Base-by-base conservation (phyloP, 1,139 yeast genomes). In the Taphrina sp. region DNA sequence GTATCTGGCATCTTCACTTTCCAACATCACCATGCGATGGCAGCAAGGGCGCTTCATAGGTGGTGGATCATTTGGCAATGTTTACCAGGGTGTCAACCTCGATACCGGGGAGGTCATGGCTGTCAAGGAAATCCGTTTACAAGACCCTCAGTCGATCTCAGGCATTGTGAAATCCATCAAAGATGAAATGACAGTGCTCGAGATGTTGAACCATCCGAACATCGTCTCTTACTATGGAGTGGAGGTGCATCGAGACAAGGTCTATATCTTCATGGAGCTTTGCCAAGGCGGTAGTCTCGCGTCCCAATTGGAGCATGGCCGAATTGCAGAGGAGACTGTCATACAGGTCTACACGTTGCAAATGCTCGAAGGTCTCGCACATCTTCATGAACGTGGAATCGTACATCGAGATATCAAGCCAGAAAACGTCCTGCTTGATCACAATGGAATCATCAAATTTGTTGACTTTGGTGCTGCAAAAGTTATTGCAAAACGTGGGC, bases 81-180 rank as follows among this genome's bases (percentile, higher is more conserved):
- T 92, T 1, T 92, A 79, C 69, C 89, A 95, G 0, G 95, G 96
- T 0, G 85, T 88, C 29, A 89, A 92, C 66, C 77, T 92, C 62
- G 97, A 90, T 63, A 88, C 95, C 17, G 97, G 97, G 66, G 95
- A 94, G 47, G 86, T 90, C 1, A 82, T 92, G 85, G 98, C 98
- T 0, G 98, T 92, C 23, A 92, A 92, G 68, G 98, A 92, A 69
- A 90, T 92, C 60, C 78, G 89, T 61, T 82, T 92, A 68, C 96
- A 88, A 65, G 96, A 90, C 65, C 79, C 89, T 38, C 95, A 87
- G 65, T 81, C 95, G 0, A 83, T 90, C 66, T 81, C 86, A 64
- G 85, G 84, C 60, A 81, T 90, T 58, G 89, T 90, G 47, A 95
- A 95, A 42, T 81, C 89, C 3, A 87, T 92, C 61, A 86, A 86